Conservation (phyloP, 2,329 filamentous ascomycete species). For the Aspergillus pseudonomiae region DNA sequence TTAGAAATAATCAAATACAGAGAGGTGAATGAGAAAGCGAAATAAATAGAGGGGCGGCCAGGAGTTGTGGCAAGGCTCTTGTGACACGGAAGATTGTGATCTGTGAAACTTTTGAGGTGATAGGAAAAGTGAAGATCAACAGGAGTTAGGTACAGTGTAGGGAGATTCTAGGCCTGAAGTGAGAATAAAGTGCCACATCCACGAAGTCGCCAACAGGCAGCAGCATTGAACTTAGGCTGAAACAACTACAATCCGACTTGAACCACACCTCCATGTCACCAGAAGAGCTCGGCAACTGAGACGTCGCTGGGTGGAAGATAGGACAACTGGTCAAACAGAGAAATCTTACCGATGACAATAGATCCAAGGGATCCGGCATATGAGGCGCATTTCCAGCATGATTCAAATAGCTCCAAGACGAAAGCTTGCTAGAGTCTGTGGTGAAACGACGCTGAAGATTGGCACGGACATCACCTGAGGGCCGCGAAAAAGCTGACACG, state of each 20-base stretch:
- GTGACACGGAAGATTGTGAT: neutral
- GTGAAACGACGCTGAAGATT: slow-evolving; percentile 90
- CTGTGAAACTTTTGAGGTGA: neutral
- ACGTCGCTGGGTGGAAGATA: neutral
- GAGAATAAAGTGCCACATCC: neutral
- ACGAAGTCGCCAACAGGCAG: neutral
- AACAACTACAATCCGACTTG: neutral
- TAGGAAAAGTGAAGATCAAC: neutral
- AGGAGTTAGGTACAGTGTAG: neutral
- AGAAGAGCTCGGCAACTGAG: neutral
- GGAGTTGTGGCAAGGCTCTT: neutral
- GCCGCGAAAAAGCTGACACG: slow-evolving; percentile 58
- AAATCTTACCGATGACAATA: slow-evolving; percentile 56
- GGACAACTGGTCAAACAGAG: slow-evolving; percentile 8
- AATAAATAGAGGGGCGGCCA: neutral
- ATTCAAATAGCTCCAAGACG: slow-evolving; percentile 69
- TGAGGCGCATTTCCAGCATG: slow-evolving; percentile 50
- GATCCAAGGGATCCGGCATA: slow-evolving; percentile 57
- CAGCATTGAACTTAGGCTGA: neutral
- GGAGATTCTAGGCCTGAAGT: neutral
- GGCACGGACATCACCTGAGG: slow-evolving; percentile 70
- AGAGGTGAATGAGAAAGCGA: slow-evolving; percentile 5
- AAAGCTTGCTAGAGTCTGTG: slow-evolving; percentile 82
- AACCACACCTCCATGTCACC: neutral
- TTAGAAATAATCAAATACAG: slow-evolving; percentile 41